phyloP scores from a whole-genome alignment of 768 basidiomycete species.

The Boletus fagicola region DNA sequence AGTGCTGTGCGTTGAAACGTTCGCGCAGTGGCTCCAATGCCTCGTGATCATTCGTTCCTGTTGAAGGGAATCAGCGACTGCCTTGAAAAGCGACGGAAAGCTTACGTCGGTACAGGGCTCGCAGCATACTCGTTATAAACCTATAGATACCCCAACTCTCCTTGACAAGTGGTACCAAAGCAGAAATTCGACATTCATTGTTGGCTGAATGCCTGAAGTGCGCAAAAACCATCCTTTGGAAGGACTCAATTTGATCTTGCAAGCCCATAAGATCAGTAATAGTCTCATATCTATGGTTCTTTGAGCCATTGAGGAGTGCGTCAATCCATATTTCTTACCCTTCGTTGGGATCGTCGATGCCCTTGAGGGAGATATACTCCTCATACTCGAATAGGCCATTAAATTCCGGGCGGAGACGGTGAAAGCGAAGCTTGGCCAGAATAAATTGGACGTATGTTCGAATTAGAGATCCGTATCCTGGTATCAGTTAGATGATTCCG shows the following conservation, averaged over 20 bases:
- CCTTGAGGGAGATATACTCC: conserved; percentile 95
- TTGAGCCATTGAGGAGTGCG: conserved; percentile 10
- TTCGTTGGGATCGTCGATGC: conserved; percentile 98
- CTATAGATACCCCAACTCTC: conserved; percentile 99
- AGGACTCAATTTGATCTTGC: conserved; percentile 98
- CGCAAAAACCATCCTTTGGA: conserved; percentile 96
- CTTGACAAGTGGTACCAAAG: conserved; percentile 95
- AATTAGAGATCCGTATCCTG: conserved; percentile 92
- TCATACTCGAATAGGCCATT: conserved; percentile 99
- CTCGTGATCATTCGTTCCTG: conserved; percentile 88
- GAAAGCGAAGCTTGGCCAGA: conserved; percentile 92
- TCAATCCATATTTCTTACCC: conserved; percentile 56
- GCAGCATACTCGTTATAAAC: conserved; percentile 98
- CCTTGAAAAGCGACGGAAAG: conserved; percentile 23
- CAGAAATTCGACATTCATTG: conserved; percentile 96
- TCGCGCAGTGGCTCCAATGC: conserved; percentile 85
- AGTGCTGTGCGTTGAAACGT: conserved; percentile 89
- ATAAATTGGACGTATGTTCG: conserved; percentile 96
- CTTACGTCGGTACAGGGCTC: conserved; percentile 92
- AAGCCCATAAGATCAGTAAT: conserved; percentile 96
- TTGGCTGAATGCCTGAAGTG: conserved; percentile 89
- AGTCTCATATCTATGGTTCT: conserved; percentile 78
- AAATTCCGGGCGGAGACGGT: conserved; percentile 93
- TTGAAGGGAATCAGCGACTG: conserved; percentile 3
- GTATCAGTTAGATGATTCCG: background rate